These are phyloP conservation scores for Xylaria curta DNA, from an alignment of 495 filamentous ascomycete species.

Conservation along the genomic window DNA sequence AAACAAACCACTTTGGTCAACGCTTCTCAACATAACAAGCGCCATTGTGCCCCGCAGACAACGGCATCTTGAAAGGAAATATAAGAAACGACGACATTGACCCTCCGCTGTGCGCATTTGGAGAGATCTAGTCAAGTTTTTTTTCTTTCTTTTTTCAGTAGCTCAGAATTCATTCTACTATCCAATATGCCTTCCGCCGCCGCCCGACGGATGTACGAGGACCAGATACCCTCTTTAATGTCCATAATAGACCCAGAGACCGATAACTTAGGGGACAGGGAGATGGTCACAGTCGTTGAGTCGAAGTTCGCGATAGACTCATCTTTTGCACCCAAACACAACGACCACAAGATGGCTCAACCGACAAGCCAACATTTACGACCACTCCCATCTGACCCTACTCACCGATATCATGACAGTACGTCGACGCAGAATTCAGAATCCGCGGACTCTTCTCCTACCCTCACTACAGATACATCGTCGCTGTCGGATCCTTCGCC, in stretches of 20 bases:
- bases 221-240: slow-evolving; percentile 76
- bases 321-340: slow-evolving; percentile 34
- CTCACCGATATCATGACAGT: slow-evolving; percentile 66
- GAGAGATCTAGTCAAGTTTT: not conserved
- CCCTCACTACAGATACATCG: slow-evolving; percentile 86
- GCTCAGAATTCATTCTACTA: slow-evolving; percentile 19
- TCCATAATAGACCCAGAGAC: slow-evolving; percentile 67
- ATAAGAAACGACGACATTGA: not conserved
- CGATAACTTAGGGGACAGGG: slow-evolving; percentile 51
- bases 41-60: not conserved
- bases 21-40: not conserved
- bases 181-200: slow-evolving; percentile 62
- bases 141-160: not conserved
- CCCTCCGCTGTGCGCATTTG: not conserved
- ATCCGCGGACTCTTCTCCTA: slow-evolving; percentile 92
- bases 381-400: slow-evolving; percentile 47
- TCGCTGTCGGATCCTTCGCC: slow-evolving; percentile 90
- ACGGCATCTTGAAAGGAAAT: not conserved
- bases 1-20: not conserved
- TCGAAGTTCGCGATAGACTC: slow-evolving; percentile 51
- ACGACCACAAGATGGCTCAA: slow-evolving; percentile 23
- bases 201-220: slow-evolving; percentile 61
- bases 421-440: slow-evolving; percentile 82
- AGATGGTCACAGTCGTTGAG: slow-evolving; percentile 52
- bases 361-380: slow-evolving; percentile 43